These are phyloP conservation scores for Anethum foeniculum DNA, from an alignment of 140 eudicot genomes.

Conservation along the genomic window DNA sequence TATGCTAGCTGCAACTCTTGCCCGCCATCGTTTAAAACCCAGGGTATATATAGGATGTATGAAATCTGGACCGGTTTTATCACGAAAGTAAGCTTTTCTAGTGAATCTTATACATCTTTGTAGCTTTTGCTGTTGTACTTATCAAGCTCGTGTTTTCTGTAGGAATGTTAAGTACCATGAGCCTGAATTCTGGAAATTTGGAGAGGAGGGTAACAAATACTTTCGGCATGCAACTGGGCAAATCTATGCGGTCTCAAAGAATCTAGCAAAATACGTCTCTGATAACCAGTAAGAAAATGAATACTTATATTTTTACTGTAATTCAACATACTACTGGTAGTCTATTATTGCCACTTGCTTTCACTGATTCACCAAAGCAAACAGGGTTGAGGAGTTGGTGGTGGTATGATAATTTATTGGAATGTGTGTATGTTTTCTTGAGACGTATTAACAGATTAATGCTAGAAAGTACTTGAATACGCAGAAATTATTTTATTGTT, in stretches of 20 bases:
- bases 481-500: background rate
- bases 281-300: constrained; percentile 39
- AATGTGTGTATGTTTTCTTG: background rate
- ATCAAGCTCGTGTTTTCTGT: background rate
- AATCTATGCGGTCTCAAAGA: constrained; percentile 61
- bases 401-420: background rate
- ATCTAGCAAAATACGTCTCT: constrained; percentile 52
- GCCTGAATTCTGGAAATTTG: constrained; percentile 66
- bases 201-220: constrained; percentile 61
- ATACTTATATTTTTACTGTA: background rate
- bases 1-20: constrained; percentile 56
- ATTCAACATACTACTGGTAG: background rate
- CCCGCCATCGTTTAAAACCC: constrained; percentile 57
- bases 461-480: background rate
- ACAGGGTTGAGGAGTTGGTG: background rate
- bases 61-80: constrained; percentile 86
- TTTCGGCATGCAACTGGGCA: constrained; percentile 74
- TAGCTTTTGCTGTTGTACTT: background rate
- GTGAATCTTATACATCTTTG: background rate
- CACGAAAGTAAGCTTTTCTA: constrained; percentile 39
- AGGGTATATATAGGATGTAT: constrained; percentile 72
- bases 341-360: background rate
- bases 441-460: background rate
- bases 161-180: constrained; percentile 67
- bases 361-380: background rate